Conservation (phyloP, 345 rosid genomes). For the Salix exigua region DNA sequence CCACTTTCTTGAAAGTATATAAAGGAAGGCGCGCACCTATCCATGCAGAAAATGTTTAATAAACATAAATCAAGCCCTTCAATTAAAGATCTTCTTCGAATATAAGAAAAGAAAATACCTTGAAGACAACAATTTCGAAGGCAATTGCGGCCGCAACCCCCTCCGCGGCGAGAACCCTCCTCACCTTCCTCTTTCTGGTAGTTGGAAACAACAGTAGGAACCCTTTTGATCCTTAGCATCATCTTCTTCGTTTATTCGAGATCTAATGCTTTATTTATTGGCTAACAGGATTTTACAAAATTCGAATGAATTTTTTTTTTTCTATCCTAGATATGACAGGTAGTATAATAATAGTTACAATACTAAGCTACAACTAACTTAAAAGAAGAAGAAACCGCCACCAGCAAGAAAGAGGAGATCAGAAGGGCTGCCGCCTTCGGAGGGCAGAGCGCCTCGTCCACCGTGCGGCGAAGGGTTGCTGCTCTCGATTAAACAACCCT, state of each 20-base stretch:
- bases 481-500: constrained; percentile 72
- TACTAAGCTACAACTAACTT: constrained; percentile 2
- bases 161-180: constrained; percentile 45
- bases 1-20: constrained; percentile 57
- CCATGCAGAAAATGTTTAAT: neutral
- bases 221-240: constrained; percentile 85
- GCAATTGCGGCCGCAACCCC: constrained; percentile 83
- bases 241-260: constrained; percentile 10
- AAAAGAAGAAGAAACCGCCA: constrained; percentile 52
- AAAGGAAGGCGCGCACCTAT: constrained; percentile 72
- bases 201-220: constrained; percentile 80
- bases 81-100: neutral
- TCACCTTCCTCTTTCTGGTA: constrained; percentile 72
- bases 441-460: constrained; percentile 99
- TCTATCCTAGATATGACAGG: neutral
- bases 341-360: neutral
- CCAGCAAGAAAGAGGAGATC: constrained; percentile 99
- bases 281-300: neutral
- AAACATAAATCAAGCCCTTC: neutral
- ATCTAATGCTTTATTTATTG: neutral
- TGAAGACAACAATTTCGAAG: constrained; percentile 62
- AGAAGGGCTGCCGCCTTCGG: constrained; percentile 99
- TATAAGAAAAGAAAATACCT: constrained; percentile 33
- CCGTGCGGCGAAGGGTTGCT: constrained; percentile 99
- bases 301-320: too few relatives aligned